These are phyloP conservation scores for Agarophyton chilense DNA, from an alignment of 23 red algal species.

Conservation along the genomic window DNA sequence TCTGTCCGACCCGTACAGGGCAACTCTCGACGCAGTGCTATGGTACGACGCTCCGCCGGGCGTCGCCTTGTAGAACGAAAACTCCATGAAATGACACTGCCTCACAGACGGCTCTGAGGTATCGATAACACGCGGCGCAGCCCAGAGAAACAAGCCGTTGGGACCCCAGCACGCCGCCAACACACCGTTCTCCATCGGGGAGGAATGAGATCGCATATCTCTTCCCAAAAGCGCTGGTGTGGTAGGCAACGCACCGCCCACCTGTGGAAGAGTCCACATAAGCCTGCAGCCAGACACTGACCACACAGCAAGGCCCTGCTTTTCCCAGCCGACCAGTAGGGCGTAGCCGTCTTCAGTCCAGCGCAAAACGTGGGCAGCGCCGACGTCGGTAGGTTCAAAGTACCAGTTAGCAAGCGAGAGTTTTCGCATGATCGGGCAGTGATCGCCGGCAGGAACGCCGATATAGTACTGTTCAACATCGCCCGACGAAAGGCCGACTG, in stretches of 20 bases:
- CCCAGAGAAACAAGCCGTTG: slow-evolving; percentile 73
- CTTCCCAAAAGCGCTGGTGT: slow-evolving; percentile 32
- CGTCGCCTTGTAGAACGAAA: slow-evolving; percentile 70
- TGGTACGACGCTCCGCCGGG: slow-evolving; percentile 53
- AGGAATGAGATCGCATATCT: slow-evolving; percentile 8
- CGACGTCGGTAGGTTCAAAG: slow-evolving; percentile 82
- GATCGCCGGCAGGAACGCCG: slow-evolving; percentile 76
- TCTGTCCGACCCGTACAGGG: slow-evolving; percentile 78
- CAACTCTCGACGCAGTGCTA: slow-evolving; percentile 66
- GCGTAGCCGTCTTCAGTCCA: slow-evolving; percentile 90
- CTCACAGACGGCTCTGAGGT: slow-evolving; percentile 20
- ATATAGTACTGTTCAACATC: slow-evolving; percentile 87
- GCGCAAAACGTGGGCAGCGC: slow-evolving; percentile 48
- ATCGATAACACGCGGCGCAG: slow-evolving; percentile 58
- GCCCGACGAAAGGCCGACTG: slow-evolving; percentile 72
- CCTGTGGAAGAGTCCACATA: slow-evolving; percentile 84
- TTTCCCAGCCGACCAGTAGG: slow-evolving; percentile 86
- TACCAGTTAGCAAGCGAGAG: slow-evolving; percentile 79
- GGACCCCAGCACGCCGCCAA: slow-evolving; percentile 65
- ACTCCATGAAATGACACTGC: slow-evolving; percentile 71
- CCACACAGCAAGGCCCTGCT: slow-evolving; percentile 88
- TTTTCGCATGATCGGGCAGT: slow-evolving; percentile 62
- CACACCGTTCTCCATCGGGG: slow-evolving; percentile 60
- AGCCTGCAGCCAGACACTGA: slow-evolving; percentile 84
- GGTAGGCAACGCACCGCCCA: slow-evolving; percentile 56